Evolutionary conservation across 73 alveolate genomes (phyloP), one percentile per base, ranked within the genome.

Genomic region (Paramecium sonneborni): DNA sequence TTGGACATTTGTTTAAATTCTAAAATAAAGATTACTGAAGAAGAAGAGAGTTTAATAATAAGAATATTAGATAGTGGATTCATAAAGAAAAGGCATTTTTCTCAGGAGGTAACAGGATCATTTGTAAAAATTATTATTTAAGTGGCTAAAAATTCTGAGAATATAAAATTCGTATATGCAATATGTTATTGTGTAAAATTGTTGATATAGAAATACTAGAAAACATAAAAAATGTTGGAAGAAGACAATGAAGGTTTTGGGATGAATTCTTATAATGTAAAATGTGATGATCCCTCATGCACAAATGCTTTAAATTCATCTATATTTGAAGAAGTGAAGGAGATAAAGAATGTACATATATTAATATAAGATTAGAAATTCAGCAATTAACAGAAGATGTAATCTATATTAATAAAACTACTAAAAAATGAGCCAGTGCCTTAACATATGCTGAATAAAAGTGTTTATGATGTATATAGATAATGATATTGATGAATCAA

Each of bases 221-320:
- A 72, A 41, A 21, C 86, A 0, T 18, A 72, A 38, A 72, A 72
- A 11, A 72, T 72, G 86, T 35, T 72, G 55, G 86, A 72, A 37
- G 86, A 72, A 14, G 86, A 72, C 11, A 72, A 72, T 72, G 86
- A 72, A 38, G 86, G 86, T 34, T 34, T 72, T 32, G 86, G 86
- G 9, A 35, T 72, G 58, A 72, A 72, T 72, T 72, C 55, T 11
- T 72, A 35, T 14, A 72, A 72, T 72, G 35, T 72, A 14, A 72
- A 72, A 38, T 35, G 55, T 72, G 86, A 72, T 15, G 86, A 72
- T 72, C 86, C 86, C 30, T 72, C 86, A 23, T 72, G 57, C 3
- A 72, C 86, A 34, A 72, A 72, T n/a, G 86, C 86, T 28, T 37
- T 72, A 12, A 72, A 72, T 37, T 35, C 58, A 5, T 72, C 86